These are phyloP conservation scores for Agarophyton chilense DNA, from an alignment of 23 red algal species.

Conservation along the genomic window DNA sequence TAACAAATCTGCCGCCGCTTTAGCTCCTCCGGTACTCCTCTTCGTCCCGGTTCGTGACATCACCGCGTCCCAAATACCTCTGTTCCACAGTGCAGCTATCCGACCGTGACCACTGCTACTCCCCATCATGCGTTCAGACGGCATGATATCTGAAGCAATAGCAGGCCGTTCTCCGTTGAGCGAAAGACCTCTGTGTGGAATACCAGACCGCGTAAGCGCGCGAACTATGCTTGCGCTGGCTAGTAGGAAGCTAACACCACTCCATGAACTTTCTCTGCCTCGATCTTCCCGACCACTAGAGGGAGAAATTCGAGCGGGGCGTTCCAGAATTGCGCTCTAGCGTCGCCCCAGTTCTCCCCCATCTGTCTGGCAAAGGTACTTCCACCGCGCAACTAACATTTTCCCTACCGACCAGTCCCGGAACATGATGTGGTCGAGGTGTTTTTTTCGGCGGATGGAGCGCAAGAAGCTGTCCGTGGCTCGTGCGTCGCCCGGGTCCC, in stretches of 20 bases:
- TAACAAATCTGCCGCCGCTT: neutral
- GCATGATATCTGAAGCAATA: neutral
- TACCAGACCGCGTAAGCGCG: neutral
- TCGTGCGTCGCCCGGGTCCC: neutral
- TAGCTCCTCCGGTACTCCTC: neutral
- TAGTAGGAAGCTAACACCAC: slow-evolving; percentile 2
- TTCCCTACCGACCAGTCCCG: neutral
- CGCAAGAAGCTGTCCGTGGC: neutral
- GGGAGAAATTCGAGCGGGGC: slow-evolving; percentile 10
- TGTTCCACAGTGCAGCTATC: neutral
- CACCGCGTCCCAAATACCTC: neutral
- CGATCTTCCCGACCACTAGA: neutral
- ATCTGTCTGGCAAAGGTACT: neutral
- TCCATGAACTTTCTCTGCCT: neutral
- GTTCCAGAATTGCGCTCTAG: neutral
- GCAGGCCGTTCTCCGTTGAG: neutral
- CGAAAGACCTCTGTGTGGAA: neutral
- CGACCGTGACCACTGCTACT: neutral
- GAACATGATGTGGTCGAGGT: neutral
- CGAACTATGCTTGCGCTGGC: slow-evolving; percentile 30
- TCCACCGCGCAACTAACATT: neutral
- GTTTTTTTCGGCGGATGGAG: neutral
- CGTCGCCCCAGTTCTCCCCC: neutral
- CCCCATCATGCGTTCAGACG: neutral
- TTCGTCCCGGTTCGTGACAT: neutral